Evolutionary conservation across 106 monocot species (phyloP).

Genomic region (Cymbidium sinense): DNA sequence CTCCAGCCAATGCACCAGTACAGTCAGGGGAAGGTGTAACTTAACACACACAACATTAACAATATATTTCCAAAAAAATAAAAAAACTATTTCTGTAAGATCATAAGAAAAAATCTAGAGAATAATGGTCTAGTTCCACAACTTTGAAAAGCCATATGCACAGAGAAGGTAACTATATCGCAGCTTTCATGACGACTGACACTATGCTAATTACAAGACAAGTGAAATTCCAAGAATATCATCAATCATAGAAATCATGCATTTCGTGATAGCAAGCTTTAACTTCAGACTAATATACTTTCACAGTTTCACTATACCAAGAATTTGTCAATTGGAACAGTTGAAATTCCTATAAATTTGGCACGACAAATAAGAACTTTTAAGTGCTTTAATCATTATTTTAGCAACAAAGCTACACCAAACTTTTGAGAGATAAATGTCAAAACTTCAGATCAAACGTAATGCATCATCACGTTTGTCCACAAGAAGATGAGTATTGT

Average conservation of each 20-base stretch:
- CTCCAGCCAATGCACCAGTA: no score
- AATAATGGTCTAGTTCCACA: neutral
- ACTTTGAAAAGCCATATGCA: neutral
- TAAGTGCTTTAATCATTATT: neutral
- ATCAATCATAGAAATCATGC: neutral
- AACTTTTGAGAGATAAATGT: neutral
- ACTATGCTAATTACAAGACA: neutral
- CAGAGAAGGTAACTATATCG: neutral
- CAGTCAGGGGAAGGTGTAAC: no score
- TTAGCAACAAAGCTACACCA: neutral
- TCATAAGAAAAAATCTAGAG: neutral
- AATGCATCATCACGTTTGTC: neutral
- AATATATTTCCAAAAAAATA: no score
- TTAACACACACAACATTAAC: no score
- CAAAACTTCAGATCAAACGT: neutral
- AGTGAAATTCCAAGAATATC: neutral
- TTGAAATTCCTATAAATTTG: neutral
- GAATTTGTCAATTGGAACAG: neutral
- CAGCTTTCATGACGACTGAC: neutral
- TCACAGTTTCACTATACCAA: neutral
- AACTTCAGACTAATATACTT: neutral
- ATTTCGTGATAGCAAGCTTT: neutral
- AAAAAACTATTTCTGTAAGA: neutral
- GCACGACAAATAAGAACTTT: neutral
- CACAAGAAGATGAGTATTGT: neutral